Evolutionary conservation across 495 filamentous ascomycete species (phyloP).

Genomic region (Penicillium pulvis): DNA sequence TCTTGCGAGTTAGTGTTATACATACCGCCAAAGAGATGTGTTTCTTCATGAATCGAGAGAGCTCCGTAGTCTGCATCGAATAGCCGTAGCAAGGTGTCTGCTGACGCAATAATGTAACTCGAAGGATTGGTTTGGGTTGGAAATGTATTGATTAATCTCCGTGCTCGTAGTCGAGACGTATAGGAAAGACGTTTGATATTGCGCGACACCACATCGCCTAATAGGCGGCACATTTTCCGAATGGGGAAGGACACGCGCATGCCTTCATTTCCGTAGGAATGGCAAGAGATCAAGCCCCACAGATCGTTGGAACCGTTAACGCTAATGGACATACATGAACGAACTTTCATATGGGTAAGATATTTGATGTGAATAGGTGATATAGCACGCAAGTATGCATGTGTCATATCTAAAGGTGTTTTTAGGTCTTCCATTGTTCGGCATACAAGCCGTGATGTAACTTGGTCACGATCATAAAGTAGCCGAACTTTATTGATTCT

Average conservation of each 20-base stretch:
- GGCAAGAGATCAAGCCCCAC: slow-evolving; percentile 90
- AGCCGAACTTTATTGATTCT: slow-evolving; percentile 55
- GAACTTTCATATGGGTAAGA: slow-evolving; percentile 81
- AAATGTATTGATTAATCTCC: slow-evolving; percentile 48
- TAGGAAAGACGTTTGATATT: slow-evolving; percentile 92
- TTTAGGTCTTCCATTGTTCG: slow-evolving; percentile 73
- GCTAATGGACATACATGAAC: slow-evolving; percentile 93
- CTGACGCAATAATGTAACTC: slow-evolving; percentile 89
- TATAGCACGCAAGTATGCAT: slow-evolving; percentile 81
- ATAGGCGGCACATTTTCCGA: slow-evolving; percentile 86
- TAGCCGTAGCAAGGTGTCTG: slow-evolving; percentile 80
- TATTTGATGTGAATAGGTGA: slow-evolving; percentile 91
- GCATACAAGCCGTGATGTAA: slow-evolving; percentile 76
- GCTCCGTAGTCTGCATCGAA: slow-evolving; percentile 90
- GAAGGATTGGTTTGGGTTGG: slow-evolving; percentile 82
- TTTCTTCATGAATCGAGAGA: slow-evolving; percentile 82
- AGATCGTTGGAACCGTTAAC: slow-evolving; percentile 82
- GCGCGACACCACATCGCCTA: slow-evolving; percentile 82
- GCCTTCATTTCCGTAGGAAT: slow-evolving; percentile 77
- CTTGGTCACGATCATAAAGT: slow-evolving; percentile 41
- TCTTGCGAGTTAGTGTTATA: slow-evolving; percentile 73
- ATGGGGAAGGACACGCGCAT: slow-evolving; percentile 93
- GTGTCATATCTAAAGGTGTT: slow-evolving; percentile 79
- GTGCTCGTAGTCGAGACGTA: slow-evolving; percentile 73
- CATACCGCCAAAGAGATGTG: slow-evolving; percentile 77